A percentile compares a stretch with the other conserved stretches of the same genome.
These are phyloP conservation scores for Cutaneotrichosporon mucoides DNA, from an alignment of 1,284 basidiomycete species.

Conservation along the genomic window DNA sequence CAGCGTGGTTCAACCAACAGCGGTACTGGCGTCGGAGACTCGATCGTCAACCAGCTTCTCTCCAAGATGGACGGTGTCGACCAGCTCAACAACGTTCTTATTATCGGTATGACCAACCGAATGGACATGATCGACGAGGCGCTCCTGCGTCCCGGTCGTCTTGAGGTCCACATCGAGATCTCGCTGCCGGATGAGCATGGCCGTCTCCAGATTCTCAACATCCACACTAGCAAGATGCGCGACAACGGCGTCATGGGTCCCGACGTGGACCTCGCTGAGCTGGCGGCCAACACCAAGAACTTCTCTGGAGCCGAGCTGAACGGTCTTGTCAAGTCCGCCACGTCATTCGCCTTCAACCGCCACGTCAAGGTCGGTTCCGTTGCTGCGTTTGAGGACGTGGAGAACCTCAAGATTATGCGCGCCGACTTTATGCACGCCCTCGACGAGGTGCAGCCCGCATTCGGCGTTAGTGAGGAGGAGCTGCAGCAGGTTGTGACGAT, in stretches of 20 bases:
- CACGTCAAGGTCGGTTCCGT: slow-evolving; percentile 98
- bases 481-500: slow-evolving; percentile 90
- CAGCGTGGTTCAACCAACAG: slow-evolving; percentile 83
- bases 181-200: slow-evolving; percentile 93
- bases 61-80: slow-evolving; percentile 99
- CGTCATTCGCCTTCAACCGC: slow-evolving; percentile 95
- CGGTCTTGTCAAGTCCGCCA: slow-evolving; percentile 95
- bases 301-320: slow-evolving; percentile 96
- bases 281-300: slow-evolving; percentile 88
- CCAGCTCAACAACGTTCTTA: slow-evolving; percentile 97
- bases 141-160: slow-evolving; percentile 90
- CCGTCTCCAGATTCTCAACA: slow-evolving; percentile 87
- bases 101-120: slow-evolving; percentile 99
- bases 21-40: slow-evolving; percentile 98
- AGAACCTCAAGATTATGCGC: slow-evolving; percentile 83
- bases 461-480: slow-evolving; percentile 97
- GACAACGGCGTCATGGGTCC: slow-evolving; percentile 82
- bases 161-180: slow-evolving; percentile 99
- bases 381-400: slow-evolving; percentile 94
- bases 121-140: slow-evolving; percentile 99
- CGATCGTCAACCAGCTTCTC: slow-evolving; percentile 95
- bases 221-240: slow-evolving; percentile 95
- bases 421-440: slow-evolving; percentile 87
- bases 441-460: slow-evolving; percentile 94
- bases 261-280: slow-evolving; percentile 80